A percentile compares a stretch with the other conserved stretches of the same genome.
Conservation (phyloP, 2,329 filamentous ascomycete genomes). For the Aureobasidium vineae region DNA sequence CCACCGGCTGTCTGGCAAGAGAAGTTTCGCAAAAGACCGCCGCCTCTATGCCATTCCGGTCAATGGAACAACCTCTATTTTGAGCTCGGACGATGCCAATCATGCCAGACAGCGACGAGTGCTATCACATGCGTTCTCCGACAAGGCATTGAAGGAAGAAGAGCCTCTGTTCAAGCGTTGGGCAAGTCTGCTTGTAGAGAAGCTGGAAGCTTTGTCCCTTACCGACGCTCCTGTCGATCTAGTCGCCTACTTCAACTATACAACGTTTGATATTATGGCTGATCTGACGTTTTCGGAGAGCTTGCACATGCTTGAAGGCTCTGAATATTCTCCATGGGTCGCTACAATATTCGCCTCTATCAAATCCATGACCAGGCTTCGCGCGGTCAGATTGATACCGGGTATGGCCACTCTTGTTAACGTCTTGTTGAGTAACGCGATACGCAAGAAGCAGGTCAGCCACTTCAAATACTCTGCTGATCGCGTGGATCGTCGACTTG, state of each 20-base stretch:
- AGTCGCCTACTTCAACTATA: conserved; percentile 36
- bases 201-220: conserved; percentile 41
- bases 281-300: conserved; percentile 37
- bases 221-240: conserved; percentile 34
- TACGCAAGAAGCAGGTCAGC: conserved; percentile 25
- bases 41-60: conserved; percentile 29
- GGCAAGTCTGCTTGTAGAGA: conserved; percentile 43
- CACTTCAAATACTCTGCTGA: conserved; percentile 29
- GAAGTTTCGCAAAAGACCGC: conserved; percentile 34
- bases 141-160: conserved; percentile 43
- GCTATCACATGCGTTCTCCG: conserved; percentile 44
- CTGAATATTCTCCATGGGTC: conserved; percentile 29
- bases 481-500: conserved; percentile 34
- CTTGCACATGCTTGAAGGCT: conserved; percentile 36
- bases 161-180: conserved; percentile 44
- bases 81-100: conserved; percentile 39
- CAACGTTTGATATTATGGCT: conserved; percentile 35
- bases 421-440: neutral
- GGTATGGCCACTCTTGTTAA: conserved; percentile 13
- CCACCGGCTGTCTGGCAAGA: conserved; percentile 21
- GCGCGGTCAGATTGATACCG: conserved; percentile 24
- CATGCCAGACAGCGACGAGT: conserved; percentile 43
- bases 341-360: conserved; percentile 28
- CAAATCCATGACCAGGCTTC: conserved; percentile 25
- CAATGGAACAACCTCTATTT: conserved; percentile 15